A percentile compares a stretch with the other conserved stretches of the same genome.
Conservation (phyloP, 2,329 filamentous ascomycete genomes). For the Alternaria arbusti region DNA sequence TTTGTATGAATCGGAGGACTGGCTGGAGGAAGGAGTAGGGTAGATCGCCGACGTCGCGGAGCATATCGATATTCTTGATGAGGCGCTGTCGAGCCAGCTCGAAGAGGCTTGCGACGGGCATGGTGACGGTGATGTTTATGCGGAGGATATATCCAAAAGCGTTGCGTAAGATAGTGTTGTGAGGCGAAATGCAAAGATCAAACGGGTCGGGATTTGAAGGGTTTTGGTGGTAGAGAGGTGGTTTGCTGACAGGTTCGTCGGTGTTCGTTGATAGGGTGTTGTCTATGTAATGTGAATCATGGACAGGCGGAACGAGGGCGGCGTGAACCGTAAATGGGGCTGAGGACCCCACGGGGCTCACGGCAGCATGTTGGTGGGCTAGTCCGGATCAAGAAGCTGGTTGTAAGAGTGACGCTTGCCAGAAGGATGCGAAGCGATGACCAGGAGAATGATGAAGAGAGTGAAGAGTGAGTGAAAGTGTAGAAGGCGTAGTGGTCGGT, state of each 20-base stretch:
- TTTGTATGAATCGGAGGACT: constrained; percentile 74
- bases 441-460: background rate
- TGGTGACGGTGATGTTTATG: constrained; percentile 14
- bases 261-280: background rate
- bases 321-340: constrained; percentile 4
- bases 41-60: constrained; percentile 75
- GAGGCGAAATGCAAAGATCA: background rate
- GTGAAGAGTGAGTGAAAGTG: constrained; percentile 8
- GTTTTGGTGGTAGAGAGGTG: background rate
- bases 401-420: background rate
- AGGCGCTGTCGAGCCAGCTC: constrained; percentile 50
- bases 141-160: background rate
- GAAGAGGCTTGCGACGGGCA: constrained; percentile 48
- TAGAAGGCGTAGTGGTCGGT: background rate
- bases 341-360: constrained; percentile 9
- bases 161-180: background rate
- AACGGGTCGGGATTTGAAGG: background rate
- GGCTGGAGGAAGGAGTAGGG: constrained; percentile 70
- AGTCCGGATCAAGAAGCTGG: background rate
- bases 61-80: constrained; percentile 50
- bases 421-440: background rate
- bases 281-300: constrained; percentile 8
- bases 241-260: background rate
- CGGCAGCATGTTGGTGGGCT: constrained; percentile 4
- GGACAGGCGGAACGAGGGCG: constrained; percentile 4